A percentile compares a stretch with the other conserved stretches of the same genome.
phyloP scores from a whole-genome alignment of 805 yeast genomes.

The Wickerhamomyces pijperi region DNA sequence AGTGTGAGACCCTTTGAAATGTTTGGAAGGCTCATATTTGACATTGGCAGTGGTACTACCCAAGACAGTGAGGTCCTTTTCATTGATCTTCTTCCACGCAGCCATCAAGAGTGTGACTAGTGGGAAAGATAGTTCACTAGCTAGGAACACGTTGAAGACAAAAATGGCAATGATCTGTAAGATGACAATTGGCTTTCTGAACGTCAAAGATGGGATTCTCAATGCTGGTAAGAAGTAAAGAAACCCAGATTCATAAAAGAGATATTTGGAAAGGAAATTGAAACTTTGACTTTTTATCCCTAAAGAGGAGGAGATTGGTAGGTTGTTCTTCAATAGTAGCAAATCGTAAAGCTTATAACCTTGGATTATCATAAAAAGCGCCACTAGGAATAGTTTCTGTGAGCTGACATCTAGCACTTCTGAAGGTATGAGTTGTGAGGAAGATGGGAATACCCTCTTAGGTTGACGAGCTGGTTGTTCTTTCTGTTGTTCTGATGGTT shows the following conservation, averaged over 20 bases:
- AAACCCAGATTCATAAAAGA: conserved; percentile 60
- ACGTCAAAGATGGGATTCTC: conserved; percentile 65
- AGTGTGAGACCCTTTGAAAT: conserved; percentile 78
- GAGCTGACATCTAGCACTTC: conserved; percentile 59
- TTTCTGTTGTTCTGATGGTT: conserved; percentile 1
- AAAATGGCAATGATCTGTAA: conserved; percentile 35
- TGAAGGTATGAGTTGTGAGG: conserved; percentile 46
- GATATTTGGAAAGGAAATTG: conserved; percentile 59
- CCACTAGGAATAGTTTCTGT: conserved; percentile 60
- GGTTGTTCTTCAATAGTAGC: conserved; percentile 40
- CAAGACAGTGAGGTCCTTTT: conserved; percentile 39
- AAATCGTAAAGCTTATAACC: conserved; percentile 77
- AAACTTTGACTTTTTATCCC: conserved; percentile 36
- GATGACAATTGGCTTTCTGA: conserved; percentile 44
- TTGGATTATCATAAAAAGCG: conserved; percentile 65
- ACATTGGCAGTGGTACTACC: conserved; percentile 30
- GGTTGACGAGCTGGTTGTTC: conserved; percentile 1
- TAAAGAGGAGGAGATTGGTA: conserved; percentile 20
- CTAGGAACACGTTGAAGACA: conserved; percentile 40
- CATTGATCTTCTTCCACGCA: conserved; percentile 30
- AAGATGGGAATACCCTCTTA: not conserved
- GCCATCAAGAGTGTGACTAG: conserved; percentile 28
- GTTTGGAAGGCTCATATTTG: conserved; percentile 24
- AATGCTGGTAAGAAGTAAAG: conserved; percentile 63
- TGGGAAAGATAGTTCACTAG: conserved; percentile 40